A percentile compares a stretch with the other conserved stretches of the same genome.
Conservation (phyloP, 2,329 filamentous ascomycete genomes). For the Ampelomyces quisqualis region DNA sequence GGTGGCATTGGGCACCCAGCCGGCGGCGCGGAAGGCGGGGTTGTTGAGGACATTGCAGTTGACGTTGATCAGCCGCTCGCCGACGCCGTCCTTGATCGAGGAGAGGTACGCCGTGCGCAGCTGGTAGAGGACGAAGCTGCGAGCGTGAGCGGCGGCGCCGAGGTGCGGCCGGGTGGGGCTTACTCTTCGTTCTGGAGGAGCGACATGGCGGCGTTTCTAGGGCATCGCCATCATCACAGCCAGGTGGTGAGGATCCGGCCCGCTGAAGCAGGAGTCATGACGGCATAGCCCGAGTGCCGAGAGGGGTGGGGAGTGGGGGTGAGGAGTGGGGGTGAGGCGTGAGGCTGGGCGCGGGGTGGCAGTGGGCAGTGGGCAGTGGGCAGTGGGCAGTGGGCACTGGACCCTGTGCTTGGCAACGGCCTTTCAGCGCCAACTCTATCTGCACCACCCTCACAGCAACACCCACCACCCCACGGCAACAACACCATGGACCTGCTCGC, state of each 20-base stretch:
- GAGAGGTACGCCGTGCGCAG: conserved; percentile 77
- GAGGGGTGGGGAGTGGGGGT: conserved; percentile 9
- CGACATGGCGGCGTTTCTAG: conserved; percentile 39
- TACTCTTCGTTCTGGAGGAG: conserved; percentile 51
- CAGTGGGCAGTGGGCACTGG: no score
- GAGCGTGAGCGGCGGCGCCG: conserved; percentile 20
- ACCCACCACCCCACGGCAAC: conserved; percentile 5
- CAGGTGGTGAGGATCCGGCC: conserved; percentile 27
- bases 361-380: no score
- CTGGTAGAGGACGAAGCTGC: conserved; percentile 78
- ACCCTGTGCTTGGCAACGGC: conserved; percentile 24
- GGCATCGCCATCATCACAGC: conserved; percentile 20
- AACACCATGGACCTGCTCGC: conserved; percentile 71
- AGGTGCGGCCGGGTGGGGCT: conserved; percentile 13
- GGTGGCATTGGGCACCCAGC: conserved; percentile 72
- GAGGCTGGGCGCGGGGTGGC: no score
- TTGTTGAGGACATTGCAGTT: conserved; percentile 79
- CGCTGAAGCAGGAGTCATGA: conserved; percentile 32
- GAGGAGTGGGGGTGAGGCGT: no score
- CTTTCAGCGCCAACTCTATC: conserved; percentile 16
- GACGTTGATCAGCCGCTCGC: conserved; percentile 78
- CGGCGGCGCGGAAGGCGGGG: conserved; percentile 77
- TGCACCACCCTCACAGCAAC: conserved; percentile 5
- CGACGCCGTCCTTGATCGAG: conserved; percentile 78
- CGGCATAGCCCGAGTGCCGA: conserved; percentile 6